A percentile compares a stretch with the other conserved stretches of the same genome.
Conservation (phyloP, 2,329 filamentous ascomycete species). For the Trichoderma atroviride region DNA sequence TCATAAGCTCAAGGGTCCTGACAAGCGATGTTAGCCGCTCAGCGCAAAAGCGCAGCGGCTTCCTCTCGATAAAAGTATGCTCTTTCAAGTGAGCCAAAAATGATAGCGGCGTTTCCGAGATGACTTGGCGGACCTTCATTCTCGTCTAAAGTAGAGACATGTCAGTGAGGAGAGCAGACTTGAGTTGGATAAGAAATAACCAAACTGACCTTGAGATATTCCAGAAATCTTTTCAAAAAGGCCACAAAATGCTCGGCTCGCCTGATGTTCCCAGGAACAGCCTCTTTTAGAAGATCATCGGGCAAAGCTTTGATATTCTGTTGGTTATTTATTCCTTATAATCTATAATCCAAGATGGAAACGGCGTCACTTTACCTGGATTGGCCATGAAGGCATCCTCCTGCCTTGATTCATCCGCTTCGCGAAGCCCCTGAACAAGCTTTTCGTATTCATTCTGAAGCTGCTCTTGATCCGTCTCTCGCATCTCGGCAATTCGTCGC, state of each 20-base stretch:
- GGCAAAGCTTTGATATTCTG: slow-evolving; percentile 65
- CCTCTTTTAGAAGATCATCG: slow-evolving; percentile 92
- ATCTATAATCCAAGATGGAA: not conserved
- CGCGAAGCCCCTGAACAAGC: slow-evolving; percentile 85
- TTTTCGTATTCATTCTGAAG: slow-evolving; percentile 95
- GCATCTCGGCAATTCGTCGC: slow-evolving; percentile 89
- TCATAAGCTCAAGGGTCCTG: slow-evolving; percentile 90
- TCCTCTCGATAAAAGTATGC: slow-evolving; percentile 96
- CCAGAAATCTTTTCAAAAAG: slow-evolving; percentile 94
- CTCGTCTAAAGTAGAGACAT: slow-evolving; percentile 63
- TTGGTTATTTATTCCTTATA: not conserved
- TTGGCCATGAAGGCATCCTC: slow-evolving; percentile 98
- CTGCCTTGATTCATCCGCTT: slow-evolving; percentile 84
- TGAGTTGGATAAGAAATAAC: too few relatives aligned
- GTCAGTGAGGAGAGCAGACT: not conserved
- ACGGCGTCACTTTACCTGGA: slow-evolving; percentile 53
- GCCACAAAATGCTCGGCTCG: slow-evolving; percentile 94
- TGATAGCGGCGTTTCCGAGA: slow-evolving; percentile 93
- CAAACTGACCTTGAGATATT: slow-evolving; percentile 75
- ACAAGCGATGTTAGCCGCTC: slow-evolving; percentile 94
- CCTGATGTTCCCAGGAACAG: slow-evolving; percentile 93
- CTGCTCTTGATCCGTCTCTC: slow-evolving; percentile 91
- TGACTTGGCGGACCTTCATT: slow-evolving; percentile 97
- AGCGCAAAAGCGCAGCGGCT: slow-evolving; percentile 90
- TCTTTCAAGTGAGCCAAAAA: slow-evolving; percentile 93